A percentile compares a stretch with the other conserved stretches of the same genome.
Evolutionary conservation across 2,329 filamentous ascomycete species (phyloP).

Genomic region (Rhinocladiella mackenziei): DNA sequence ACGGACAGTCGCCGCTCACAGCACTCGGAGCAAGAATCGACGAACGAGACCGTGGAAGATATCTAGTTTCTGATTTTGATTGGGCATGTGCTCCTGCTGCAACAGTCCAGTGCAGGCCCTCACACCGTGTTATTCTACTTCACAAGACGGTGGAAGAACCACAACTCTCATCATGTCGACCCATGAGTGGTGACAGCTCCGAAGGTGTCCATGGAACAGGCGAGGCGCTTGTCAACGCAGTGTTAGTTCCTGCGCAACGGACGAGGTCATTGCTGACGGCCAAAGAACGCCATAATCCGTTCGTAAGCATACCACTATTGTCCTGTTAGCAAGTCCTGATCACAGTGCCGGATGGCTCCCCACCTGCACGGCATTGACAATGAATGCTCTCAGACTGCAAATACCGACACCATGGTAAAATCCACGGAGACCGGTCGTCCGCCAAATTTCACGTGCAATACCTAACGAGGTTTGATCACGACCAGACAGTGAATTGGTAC

Average conservation of each 20-base stretch:
- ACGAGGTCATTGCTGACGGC: constrained; percentile 5
- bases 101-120: no score
- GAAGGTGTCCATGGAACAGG: no score
- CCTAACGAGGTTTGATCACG: constrained; percentile 51
- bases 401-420: constrained; percentile 74
- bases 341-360: constrained; percentile 21
- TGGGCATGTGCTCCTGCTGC: no score
- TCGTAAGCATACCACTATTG: constrained; percentile 83
- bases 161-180: no score
- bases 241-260: background rate
- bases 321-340: constrained; percentile 11
- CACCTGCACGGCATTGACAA: constrained; percentile 82
- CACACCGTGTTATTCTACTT: no score
- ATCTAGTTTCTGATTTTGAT: constrained; percentile 8
- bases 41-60: constrained; percentile 20
- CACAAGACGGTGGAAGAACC: no score
- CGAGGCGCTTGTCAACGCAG: no score
- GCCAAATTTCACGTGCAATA: constrained; percentile 64
- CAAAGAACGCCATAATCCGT: constrained; percentile 63
- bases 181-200: no score
- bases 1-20: constrained; percentile 61
- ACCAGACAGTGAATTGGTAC: constrained; percentile 28
- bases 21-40: constrained; percentile 1
- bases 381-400: constrained; percentile 80
- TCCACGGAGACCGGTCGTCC: constrained; percentile 54